Percentiles rank a stretch among this genome's conserved stretches.
Conservation (phyloP, 1,284 basidiomycete species). For the Cutaneotrichosporon mucoides region DNA sequence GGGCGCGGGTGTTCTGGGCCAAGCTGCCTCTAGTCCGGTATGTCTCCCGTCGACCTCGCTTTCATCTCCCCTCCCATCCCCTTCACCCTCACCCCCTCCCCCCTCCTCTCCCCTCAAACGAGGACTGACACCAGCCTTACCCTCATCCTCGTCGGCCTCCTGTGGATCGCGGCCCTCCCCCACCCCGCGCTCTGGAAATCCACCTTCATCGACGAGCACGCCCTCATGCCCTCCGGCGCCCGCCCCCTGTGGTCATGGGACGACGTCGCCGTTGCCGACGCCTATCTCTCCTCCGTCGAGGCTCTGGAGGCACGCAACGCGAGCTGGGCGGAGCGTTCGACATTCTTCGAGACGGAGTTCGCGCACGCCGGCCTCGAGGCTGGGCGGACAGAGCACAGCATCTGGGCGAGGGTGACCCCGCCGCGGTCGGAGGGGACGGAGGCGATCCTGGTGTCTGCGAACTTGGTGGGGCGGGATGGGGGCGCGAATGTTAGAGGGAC, state of each 20-base stretch:
- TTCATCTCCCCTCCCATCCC: no score
- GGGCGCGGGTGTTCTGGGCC: slow-evolving; percentile 3
- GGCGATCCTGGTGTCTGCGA: slow-evolving; percentile 82
- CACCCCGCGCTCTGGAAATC: slow-evolving; percentile 60
- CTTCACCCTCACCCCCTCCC: no score
- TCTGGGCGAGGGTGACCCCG: slow-evolving; percentile 74
- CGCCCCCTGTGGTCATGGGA: slow-evolving; percentile 83
- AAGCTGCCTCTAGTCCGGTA: slow-evolving; percentile 9
- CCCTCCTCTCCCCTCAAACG: no score
- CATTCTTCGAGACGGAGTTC: slow-evolving; percentile 22
- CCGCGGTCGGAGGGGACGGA: slow-evolving; percentile 86
- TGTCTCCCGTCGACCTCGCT: neutral
- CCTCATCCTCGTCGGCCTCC: slow-evolving; percentile 62
- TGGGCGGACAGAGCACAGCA: slow-evolving; percentile 50
- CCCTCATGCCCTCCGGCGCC: slow-evolving; percentile 82
- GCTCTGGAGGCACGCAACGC: slow-evolving; percentile 60
- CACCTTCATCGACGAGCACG: slow-evolving; percentile 89
- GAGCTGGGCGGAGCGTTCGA: slow-evolving; percentile 57
- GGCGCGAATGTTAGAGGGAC: slow-evolving; percentile 75
- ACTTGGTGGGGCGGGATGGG: slow-evolving; percentile 65
- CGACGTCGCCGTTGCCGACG: slow-evolving; percentile 77
- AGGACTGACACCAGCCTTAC: slow-evolving; percentile 8
- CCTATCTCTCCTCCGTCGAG: slow-evolving; percentile 67
- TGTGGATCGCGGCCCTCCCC: slow-evolving; percentile 72
- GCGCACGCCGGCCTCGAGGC: slow-evolving; percentile 24